Conservation (phyloP, 768 basidiomycete genomes). For the Lactarius hengduanensis region DNA sequence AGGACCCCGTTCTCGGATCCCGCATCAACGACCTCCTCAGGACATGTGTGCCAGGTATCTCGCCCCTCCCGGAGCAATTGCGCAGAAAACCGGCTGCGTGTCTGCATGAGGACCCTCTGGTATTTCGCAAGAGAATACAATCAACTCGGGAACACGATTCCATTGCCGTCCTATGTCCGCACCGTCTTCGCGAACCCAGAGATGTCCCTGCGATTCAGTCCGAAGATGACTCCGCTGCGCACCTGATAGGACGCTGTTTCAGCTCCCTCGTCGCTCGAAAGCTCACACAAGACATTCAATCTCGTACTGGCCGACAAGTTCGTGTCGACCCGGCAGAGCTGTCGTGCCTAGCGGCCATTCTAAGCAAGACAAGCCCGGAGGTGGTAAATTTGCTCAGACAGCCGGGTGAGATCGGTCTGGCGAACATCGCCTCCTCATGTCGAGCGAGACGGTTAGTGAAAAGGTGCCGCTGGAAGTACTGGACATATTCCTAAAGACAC, state of each 20-base stretch:
- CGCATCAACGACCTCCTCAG: slow-evolving; percentile 12
- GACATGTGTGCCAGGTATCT: slow-evolving; percentile 1
- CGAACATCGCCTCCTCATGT: no score
- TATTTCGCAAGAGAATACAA: slow-evolving; percentile 5
- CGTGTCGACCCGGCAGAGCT: no score
- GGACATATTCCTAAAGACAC: no score
- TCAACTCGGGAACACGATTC: no score
- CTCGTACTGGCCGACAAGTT: background rate
- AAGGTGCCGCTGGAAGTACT: no score
- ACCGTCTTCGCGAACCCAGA: background rate
- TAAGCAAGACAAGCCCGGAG: no score
- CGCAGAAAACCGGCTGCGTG: background rate
- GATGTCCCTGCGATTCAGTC: background rate
- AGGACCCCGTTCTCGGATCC: slow-evolving; percentile 13
- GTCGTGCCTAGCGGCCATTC: no score
- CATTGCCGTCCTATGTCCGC: background rate
- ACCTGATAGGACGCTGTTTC: background rate
- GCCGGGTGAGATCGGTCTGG: no score
- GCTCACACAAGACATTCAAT: background rate
- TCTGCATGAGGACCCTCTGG: slow-evolving; percentile 13
- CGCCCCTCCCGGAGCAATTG: background rate
- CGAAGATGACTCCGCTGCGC: background rate
- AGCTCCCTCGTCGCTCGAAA: background rate
- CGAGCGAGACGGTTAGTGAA: no score
- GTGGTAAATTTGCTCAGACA: no score